phyloP scores from a whole-genome alignment of 306 rosid species.

The Lathyrus sativus region DNA sequence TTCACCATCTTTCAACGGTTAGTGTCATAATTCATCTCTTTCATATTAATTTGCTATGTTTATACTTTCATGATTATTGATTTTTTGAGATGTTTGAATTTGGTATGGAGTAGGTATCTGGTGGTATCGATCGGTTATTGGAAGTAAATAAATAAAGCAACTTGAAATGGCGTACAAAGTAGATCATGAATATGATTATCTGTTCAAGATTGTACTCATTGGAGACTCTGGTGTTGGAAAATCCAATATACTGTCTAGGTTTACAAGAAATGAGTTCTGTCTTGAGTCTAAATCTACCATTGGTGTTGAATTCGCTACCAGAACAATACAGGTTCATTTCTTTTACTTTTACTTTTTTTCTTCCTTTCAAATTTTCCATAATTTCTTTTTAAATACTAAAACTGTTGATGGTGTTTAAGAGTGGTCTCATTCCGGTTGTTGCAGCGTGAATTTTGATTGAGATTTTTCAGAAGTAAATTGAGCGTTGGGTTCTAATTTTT shows the following conservation, averaged over 20 bases:
- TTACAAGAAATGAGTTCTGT: slow-evolving; percentile 74
- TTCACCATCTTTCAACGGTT: slow-evolving; percentile 40
- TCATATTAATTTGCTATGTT: not conserved
- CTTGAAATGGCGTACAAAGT: slow-evolving; percentile 64
- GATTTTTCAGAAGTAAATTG: too few relatives aligned
- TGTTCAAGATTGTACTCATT: slow-evolving; percentile 77
- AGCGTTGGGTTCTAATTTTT: too few relatives aligned
- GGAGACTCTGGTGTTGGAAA: slow-evolving; percentile 91
- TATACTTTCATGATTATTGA: not conserved
- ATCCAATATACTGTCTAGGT: slow-evolving; percentile 81
- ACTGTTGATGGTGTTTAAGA: too few relatives aligned
- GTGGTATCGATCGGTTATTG: slow-evolving; percentile 49
- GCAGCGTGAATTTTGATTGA: too few relatives aligned
- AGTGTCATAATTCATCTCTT: not conserved
- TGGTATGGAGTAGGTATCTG: slow-evolving; percentile 45
- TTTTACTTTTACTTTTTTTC: not conserved
- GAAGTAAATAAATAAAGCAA: slow-evolving; percentile 24
- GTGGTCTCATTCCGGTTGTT: too few relatives aligned
- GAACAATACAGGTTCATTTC: slow-evolving; percentile 66
- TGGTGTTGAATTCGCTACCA: slow-evolving; percentile 84
- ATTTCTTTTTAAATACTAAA: not conserved
- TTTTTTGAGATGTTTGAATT: not conserved
- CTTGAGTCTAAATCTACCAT: slow-evolving; percentile 83
- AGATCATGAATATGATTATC: slow-evolving; percentile 76
- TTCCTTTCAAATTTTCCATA: not conserved